Percentiles rank a stretch among this genome's conserved stretches.
These are phyloP conservation scores for Mycena sp. DNA, from an alignment of 1,284 basidiomycete species.

Conservation along the genomic window DNA sequence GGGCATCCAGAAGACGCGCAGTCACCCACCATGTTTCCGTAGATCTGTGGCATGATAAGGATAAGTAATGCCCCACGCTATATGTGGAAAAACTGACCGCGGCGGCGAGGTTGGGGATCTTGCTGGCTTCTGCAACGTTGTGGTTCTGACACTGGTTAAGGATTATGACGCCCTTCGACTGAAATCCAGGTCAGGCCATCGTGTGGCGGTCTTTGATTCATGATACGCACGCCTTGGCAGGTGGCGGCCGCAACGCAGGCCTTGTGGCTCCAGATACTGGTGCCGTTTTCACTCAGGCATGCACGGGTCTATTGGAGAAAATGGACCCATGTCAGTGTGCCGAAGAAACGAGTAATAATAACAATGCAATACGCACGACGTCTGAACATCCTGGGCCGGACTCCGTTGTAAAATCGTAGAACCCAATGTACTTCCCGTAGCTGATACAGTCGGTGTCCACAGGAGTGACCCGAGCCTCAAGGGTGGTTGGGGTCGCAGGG, in stretches of 20 bases:
- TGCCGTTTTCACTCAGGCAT: conserved; percentile 16
- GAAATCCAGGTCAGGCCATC: background rate
- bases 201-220: too few species aligned
- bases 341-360: too few species aligned
- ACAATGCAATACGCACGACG: background rate
- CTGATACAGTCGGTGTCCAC: background rate
- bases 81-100: background rate
- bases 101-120: conserved; percentile 12
- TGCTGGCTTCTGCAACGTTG: background rate
- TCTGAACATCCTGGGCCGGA: conserved; percentile 4
- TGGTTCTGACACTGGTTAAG: conserved; percentile 20
- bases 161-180: conserved; percentile 1
- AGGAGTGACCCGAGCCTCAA: background rate
- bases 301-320: background rate
- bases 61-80: too few species aligned
- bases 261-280: conserved; percentile 23
- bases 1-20: conserved; percentile 33
- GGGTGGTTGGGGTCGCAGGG: background rate
- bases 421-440: conserved; percentile 6
- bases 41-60: conserved; percentile 25
- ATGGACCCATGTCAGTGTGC: background rate
- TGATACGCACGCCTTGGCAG: conserved; percentile 8
- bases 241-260: conserved; percentile 22
- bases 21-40: conserved; percentile 30
- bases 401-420: background rate